These are phyloP conservation scores for Erysimum cheiranthoides DNA, from an alignment of 345 rosid species.

Conservation along the genomic window DNA sequence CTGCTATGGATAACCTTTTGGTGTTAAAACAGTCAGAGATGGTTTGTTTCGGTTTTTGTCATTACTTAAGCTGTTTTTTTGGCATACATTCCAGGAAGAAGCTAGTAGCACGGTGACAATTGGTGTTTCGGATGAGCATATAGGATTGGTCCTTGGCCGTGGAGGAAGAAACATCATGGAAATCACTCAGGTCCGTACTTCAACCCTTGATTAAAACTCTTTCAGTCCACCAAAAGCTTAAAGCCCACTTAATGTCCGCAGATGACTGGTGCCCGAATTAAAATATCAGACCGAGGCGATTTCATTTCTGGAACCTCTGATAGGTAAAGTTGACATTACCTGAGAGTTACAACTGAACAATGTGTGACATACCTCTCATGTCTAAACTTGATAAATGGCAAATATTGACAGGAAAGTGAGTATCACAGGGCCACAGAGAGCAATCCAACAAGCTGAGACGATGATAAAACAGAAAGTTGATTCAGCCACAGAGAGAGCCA, in stretches of 20 bases:
- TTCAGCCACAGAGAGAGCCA: slow-evolving; percentile 76
- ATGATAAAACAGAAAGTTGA: slow-evolving; percentile 97
- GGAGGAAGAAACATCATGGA: slow-evolving; percentile 97
- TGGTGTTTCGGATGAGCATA: slow-evolving; percentile 91
- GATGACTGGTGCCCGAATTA: slow-evolving; percentile 94
- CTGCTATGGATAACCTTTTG: slow-evolving; percentile 14
- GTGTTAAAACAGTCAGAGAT: slow-evolving; percentile 4
- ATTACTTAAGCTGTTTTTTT: slow-evolving; percentile 20
- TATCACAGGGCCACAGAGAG: slow-evolving; percentile 90
- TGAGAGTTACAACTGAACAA: background rate
- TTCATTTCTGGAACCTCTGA: slow-evolving; percentile 91
- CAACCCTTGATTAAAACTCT: background rate
- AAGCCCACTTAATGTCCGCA: slow-evolving; percentile 43
- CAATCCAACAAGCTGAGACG: slow-evolving; percentile 80
- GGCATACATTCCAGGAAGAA: slow-evolving; percentile 71
- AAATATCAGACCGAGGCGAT: slow-evolving; percentile 97
- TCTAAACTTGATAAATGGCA: slow-evolving; percentile 28
- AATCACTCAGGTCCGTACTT: slow-evolving; percentile 76
- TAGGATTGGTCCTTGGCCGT: slow-evolving; percentile 97
- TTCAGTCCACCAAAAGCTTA: slow-evolving; percentile 7
- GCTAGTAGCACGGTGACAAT: slow-evolving; percentile 69
- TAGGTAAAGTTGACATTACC: slow-evolving; percentile 54
- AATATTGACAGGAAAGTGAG: slow-evolving; percentile 81
- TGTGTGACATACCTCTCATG: slow-evolving; percentile 20
- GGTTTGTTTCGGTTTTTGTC: background rate